phyloP scores from a whole-genome alignment of 2,329 filamentous ascomycete species.

The Claviceps cyperi region DNA sequence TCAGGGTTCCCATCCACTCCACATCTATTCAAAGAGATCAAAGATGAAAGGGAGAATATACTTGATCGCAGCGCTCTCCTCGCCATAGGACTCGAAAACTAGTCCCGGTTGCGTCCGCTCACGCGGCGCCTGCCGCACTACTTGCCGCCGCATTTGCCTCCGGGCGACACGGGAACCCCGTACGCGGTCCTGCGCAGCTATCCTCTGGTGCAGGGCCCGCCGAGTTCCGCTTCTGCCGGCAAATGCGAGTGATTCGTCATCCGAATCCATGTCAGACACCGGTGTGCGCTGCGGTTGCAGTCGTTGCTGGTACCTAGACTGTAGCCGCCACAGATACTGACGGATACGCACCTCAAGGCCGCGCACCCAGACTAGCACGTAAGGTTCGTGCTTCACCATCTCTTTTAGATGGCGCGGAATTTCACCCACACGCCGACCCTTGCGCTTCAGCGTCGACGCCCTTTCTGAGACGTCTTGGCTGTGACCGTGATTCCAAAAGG shows the following conservation, averaged over 20 bases:
- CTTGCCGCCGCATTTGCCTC: conserved; percentile 20
- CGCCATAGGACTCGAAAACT: conserved; percentile 66
- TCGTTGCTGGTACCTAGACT: background rate
- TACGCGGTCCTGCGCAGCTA: conserved; percentile 23
- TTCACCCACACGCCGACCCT: conserved; percentile 32
- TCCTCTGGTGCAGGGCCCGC: conserved; percentile 24
- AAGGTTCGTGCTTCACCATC: conserved; percentile 66
- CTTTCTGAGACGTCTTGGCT: conserved; percentile 36
- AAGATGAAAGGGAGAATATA: conserved; percentile 28
- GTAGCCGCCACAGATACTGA: conserved; percentile 49
- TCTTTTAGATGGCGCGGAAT: conserved; percentile 71
- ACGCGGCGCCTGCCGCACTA: conserved; percentile 24
- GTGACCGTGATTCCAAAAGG: conserved; percentile 57
- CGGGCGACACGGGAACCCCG: conserved; percentile 24
- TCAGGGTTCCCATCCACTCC: too few relatives aligned
- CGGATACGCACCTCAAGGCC: conserved; percentile 76
- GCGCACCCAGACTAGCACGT: conserved; percentile 66
- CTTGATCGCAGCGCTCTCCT: conserved; percentile 68
- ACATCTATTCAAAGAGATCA: too few relatives aligned
- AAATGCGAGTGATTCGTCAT: conserved; percentile 85
- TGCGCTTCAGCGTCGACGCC: conserved; percentile 29
- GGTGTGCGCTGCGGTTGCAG: background rate
- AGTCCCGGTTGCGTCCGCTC: conserved; percentile 48
- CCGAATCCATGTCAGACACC: conserved; percentile 26
- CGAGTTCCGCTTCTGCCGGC: conserved; percentile 56